Evolutionary conservation across 495 filamentous ascomycete species (phyloP), one percentile per base, ranked within the genome.

Genomic region (Lepidopterella palustris): DNA sequence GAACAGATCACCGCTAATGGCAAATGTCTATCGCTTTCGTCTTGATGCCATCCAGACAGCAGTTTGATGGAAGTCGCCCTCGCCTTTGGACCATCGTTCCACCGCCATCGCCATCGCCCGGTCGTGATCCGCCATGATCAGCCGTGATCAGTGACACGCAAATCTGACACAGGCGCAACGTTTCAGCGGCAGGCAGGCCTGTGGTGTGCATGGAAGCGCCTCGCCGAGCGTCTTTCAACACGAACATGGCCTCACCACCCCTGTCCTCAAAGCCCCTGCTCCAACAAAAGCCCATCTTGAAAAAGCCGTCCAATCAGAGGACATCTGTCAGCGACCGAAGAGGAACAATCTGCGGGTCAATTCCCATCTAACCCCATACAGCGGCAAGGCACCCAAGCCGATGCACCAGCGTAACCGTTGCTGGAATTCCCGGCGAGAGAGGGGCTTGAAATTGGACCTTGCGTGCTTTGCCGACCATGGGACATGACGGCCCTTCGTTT

Each of bases 391-490:
- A 25, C 47, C 35, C 35, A 42, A 18, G 35, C 35, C 35, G 47
- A 50, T 20, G 45, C 47, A 47, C 29, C 54, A 28, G 26, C 53
- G 59, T 57, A 62, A 29, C 60, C 60, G 60, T 63, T 59, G 45
- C 48, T 63, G 60, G 60, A 63, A 50, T 63, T 58, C 55, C 60
- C 60, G 60, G 60, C 60, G 52, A n/a, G 21, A 58, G 48, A 54
- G 48, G 55, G 61, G 61, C 56, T 57, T 50, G 57, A 54, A 59
- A 59, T 59, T 59, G 58, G 57, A 39, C 62, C 58, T 60, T 65
- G 57, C 57, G 45, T 52, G 57, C 57, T 39, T 52, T 57, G 58
- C 52, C 58, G 57, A 61, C 48, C 50, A 35, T 26, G 40, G 55
- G 53, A 31, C 53, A 50, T 62, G 57, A 56, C 52, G 55, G 55